Evolutionary conservation across 805 yeast genomes (phyloP).

Genomic region (Grigorovia humatica): DNA sequence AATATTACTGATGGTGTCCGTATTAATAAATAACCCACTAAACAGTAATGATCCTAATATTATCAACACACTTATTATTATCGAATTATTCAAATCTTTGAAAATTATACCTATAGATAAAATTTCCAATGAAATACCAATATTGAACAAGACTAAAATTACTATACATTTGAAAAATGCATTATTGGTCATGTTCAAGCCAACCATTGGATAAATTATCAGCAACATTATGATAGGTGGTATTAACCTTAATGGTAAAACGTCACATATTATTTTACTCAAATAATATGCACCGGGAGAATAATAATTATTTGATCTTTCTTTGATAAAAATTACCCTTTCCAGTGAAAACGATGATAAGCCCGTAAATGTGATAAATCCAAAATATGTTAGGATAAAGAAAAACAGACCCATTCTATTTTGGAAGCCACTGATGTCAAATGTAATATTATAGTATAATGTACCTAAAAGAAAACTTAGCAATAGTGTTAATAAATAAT

Average conservation of each 20-base stretch:
- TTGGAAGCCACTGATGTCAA: slow-evolving; percentile 94
- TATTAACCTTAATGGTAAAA: slow-evolving; percentile 82
- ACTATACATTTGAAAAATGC: slow-evolving; percentile 62
- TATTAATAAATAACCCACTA: slow-evolving; percentile 89
- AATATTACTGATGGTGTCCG: slow-evolving; percentile 46
- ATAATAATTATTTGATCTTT: slow-evolving; percentile 90
- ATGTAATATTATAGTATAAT: slow-evolving; percentile 69
- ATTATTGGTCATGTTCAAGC: slow-evolving; percentile 65
- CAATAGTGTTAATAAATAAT: slow-evolving; percentile 64
- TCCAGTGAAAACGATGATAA: slow-evolving; percentile 82
- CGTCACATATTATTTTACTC: slow-evolving; percentile 82
- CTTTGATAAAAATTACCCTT: slow-evolving; percentile 80
- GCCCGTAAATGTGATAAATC: slow-evolving; percentile 88
- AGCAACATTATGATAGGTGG: slow-evolving; percentile 80
- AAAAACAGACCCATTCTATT: slow-evolving; percentile 90
- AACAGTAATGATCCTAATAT: slow-evolving; percentile 77
- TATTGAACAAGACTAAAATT: slow-evolving; percentile 71
- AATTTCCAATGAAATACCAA: slow-evolving; percentile 77
- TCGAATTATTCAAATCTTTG: slow-evolving; percentile 86
- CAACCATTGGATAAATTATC: slow-evolving; percentile 83
- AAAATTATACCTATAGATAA: slow-evolving; percentile 79
- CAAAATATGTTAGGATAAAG: slow-evolving; percentile 82
- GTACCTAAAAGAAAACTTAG: slow-evolving; percentile 81
- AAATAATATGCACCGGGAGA: slow-evolving; percentile 76
- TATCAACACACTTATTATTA: slow-evolving; percentile 75